Conservation (phyloP, 192 early-diverging fungal genomes). For the Tieghemiomyces parasiticus region DNA sequence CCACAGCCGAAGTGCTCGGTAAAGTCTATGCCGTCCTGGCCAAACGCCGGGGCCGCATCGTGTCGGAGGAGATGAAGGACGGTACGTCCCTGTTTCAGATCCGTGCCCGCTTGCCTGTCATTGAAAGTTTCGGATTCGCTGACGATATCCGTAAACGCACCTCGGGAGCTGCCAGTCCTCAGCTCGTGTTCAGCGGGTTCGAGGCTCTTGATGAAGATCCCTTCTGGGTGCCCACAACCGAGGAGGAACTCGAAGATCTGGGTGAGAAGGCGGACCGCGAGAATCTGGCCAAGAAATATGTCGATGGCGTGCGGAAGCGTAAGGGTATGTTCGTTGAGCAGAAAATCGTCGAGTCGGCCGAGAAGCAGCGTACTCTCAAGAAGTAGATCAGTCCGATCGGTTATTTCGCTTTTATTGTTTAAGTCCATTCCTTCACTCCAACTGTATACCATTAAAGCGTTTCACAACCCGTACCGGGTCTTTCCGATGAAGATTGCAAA, state of each 20-base stretch:
- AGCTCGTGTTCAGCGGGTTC: conserved; percentile 90
- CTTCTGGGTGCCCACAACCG: conserved; percentile 96
- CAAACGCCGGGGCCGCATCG: conserved; percentile 75
- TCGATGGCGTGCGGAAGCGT: conserved; percentile 86
- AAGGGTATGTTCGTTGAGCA: conserved; percentile 90
- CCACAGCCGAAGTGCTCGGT: conserved; percentile 86
- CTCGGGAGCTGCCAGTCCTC: conserved; percentile 87
- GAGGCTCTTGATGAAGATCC: conserved; percentile 88
- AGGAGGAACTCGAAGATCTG: conserved; percentile 95
- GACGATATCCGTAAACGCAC: conserved; percentile 96
- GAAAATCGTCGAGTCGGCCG: conserved; percentile 76
- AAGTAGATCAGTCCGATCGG: too few species aligned
- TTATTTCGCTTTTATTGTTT: too few species aligned
- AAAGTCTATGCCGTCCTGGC: conserved; percentile 91
- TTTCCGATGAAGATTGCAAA: too few species aligned
- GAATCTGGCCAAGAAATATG: conserved; percentile 90
- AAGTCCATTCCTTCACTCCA: too few species aligned
- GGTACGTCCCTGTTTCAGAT: conserved; percentile 95
- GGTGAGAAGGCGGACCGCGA: conserved; percentile 96
- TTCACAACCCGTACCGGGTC: too few species aligned
- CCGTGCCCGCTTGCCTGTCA: conserved; percentile 71
- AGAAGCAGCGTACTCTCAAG: conserved; percentile 70
- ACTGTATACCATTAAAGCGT: too few species aligned
- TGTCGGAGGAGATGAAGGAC: conserved; percentile 94
- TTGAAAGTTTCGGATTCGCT: conserved; percentile 98